These are phyloP conservation scores for Vickermania spadyakhi DNA, from an alignment of 208 protist species.

Conservation along the genomic window DNA sequence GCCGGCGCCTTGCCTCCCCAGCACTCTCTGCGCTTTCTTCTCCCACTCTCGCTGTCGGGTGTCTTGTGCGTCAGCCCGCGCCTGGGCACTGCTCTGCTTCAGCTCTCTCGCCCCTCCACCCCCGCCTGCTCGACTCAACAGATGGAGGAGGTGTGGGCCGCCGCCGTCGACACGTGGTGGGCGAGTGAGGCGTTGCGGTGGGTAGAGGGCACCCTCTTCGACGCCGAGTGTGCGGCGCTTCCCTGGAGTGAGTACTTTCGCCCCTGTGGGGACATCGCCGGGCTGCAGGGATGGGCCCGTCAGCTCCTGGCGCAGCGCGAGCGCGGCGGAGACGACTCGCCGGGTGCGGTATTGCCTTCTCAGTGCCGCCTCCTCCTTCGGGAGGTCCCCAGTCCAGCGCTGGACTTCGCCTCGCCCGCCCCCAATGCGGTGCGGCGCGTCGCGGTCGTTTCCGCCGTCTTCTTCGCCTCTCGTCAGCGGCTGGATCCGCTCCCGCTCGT, in stretches of 20 bases:
- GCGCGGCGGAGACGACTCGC: background rate
- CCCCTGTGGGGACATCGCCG: background rate
- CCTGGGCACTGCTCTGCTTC: background rate
- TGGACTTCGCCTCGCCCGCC: background rate
- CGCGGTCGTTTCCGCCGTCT: conserved; percentile 29
- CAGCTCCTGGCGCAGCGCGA: background rate
- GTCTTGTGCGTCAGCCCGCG: background rate
- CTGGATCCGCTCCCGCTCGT: conserved; percentile 19
- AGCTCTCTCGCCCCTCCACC: background rate
- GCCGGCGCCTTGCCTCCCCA: background rate
- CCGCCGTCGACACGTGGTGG: background rate
- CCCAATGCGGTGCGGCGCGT: conserved; percentile 9
- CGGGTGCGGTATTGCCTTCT: background rate
- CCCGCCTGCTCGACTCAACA: too few relatives aligned
- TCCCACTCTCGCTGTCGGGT: background rate
- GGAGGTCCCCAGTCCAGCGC: background rate
- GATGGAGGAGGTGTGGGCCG: background rate
- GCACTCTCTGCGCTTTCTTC: background rate
- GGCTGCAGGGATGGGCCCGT: background rate
- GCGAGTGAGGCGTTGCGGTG: background rate
- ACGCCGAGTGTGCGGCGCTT: background rate
- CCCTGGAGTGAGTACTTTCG: background rate
- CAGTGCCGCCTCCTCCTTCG: background rate
- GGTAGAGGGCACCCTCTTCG: background rate
- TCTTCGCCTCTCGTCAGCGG: conserved; percentile 15